Conservation (phyloP, 352 stramenopile genomes). For the Phytophthora gonapodyides region DNA sequence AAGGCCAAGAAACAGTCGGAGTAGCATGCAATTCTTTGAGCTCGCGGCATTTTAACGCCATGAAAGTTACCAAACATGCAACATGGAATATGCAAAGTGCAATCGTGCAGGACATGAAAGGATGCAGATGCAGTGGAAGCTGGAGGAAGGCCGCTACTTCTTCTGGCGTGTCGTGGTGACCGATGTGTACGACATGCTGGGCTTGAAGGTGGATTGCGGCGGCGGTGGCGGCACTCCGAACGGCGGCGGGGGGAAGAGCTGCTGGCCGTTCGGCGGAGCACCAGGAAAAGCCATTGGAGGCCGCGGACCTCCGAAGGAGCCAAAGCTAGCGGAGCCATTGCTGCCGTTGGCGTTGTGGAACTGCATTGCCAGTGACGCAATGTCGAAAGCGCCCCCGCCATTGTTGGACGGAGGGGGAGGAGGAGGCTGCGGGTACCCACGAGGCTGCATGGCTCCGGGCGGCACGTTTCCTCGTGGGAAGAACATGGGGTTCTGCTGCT, state of each 20-base stretch:
- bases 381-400: conserved; percentile 43
- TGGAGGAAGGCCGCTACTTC: conserved; percentile 42
- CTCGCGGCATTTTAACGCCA: conserved; percentile 28
- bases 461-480: conserved; percentile 34
- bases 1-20: conserved; percentile 59
- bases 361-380: conserved; percentile 79
- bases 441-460: conserved; percentile 26
- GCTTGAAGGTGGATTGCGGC: conserved; percentile 66
- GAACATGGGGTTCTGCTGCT: conserved; percentile 37
- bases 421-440: conserved; percentile 36
- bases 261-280: conserved; percentile 23
- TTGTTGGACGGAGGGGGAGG: conserved; percentile 31
- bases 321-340: conserved; percentile 41
- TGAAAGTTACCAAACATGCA: conserved; percentile 29
- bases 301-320: conserved; percentile 38
- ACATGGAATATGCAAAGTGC: conserved; percentile 24
- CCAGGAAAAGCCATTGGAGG: conserved; percentile 34
- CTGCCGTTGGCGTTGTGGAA: conserved; percentile 53
- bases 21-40: conserved; percentile 26
- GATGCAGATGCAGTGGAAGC: conserved; percentile 30
- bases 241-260: conserved; percentile 42
- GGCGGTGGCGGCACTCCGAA: conserved; percentile 41
- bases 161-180: conserved; percentile 67
- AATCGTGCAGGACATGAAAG: conserved; percentile 21
- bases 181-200: conserved; percentile 80